Evolutionary conservation across 208 protist genomes (phyloP).

Genomic region (Trypanosoma cruzi): DNA sequence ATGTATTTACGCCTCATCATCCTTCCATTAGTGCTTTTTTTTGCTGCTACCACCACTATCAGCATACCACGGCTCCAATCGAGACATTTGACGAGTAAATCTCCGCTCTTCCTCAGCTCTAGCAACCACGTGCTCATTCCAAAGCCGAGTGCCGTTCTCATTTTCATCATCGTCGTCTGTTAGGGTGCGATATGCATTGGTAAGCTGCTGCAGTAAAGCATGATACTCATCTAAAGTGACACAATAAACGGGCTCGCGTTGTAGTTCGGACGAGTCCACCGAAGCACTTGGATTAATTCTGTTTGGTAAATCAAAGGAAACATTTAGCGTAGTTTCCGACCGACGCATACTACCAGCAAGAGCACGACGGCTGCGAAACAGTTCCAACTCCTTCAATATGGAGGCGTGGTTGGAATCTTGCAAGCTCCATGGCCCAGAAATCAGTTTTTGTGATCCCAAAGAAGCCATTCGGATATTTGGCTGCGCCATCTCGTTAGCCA

Average conservation of each 20-base stretch:
- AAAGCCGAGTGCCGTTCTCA: constrained; percentile 20
- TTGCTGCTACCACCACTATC: not conserved
- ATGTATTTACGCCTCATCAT: no score
- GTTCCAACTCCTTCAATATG: constrained; percentile 13
- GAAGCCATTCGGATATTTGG: not conserved
- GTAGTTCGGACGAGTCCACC: constrained; percentile 13
- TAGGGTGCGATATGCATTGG: not conserved
- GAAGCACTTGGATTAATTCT: constrained; percentile 3
- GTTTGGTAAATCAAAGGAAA: not conserved
- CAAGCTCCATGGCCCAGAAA: not conserved
- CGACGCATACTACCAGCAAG: constrained; percentile 17
- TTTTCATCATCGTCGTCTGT: constrained; percentile 10
- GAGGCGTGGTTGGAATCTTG: not conserved
- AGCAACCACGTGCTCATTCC: constrained; percentile 25
- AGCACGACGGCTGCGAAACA: constrained; percentile 21
- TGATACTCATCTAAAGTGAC: constrained; percentile 30
- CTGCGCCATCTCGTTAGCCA: not conserved
- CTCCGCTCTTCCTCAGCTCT: constrained; percentile 20
- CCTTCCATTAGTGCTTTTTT: no score
- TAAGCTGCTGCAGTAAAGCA: constrained; percentile 1
- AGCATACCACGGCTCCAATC: not conserved
- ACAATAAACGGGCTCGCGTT: constrained; percentile 26
- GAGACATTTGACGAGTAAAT: constrained; percentile 18
- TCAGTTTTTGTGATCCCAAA: not conserved
- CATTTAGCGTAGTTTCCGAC: constrained; percentile 5